Evolutionary conservation across 106 monocot genomes (phyloP).

Genomic region (Platanthera guangdongensis): DNA sequence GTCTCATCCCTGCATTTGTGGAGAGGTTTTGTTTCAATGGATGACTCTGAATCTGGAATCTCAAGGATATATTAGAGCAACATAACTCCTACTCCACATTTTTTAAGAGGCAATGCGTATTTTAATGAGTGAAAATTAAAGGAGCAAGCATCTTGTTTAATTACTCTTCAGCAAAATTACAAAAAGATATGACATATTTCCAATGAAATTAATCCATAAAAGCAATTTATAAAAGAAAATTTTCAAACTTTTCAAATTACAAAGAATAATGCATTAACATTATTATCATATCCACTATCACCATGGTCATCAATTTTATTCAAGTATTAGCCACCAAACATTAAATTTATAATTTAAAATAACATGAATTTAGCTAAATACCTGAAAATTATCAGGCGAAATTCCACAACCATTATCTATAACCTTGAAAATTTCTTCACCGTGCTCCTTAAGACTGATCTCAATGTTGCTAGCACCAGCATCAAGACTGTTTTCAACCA

Average conservation of each 20-base stretch:
- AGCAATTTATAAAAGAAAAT: background rate
- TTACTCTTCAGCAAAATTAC: background rate
- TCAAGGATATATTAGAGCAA: too few relatives aligned
- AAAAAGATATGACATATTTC: background rate
- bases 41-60: too few relatives aligned
- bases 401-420: slow-evolving; percentile 92
- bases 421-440: slow-evolving; percentile 84
- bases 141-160: background rate
- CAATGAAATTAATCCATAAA: background rate
- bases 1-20: too few relatives aligned
- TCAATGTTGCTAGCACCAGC: slow-evolving; percentile 82
- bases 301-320: background rate
- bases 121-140: background rate
- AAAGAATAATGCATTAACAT: background rate
- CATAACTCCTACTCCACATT: too few relatives aligned
- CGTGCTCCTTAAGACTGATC: slow-evolving; percentile 67
- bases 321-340: background rate
- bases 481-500: slow-evolving; percentile 95
- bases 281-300: background rate
- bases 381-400: slow-evolving; percentile 86
- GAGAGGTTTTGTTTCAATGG: too few relatives aligned
- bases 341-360: background rate
- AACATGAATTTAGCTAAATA: slow-evolving; percentile 10
- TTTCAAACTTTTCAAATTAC: background rate
- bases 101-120: too few relatives aligned